A percentile compares a stretch with the other conserved stretches of the same genome.
Conservation (phyloP, 495 filamentous ascomycete species). For the Xylaria telfairii region DNA sequence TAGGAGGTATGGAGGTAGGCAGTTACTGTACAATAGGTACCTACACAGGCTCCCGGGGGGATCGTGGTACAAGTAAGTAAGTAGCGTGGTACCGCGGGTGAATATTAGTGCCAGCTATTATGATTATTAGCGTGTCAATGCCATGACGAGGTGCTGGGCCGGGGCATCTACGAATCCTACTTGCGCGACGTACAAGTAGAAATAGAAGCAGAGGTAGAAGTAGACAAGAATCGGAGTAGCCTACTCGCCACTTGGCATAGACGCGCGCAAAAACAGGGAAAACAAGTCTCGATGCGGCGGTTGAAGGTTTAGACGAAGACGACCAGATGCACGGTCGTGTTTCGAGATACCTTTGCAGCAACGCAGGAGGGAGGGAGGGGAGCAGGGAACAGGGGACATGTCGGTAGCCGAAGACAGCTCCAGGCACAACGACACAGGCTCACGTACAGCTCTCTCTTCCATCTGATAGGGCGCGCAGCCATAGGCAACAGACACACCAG, state of each 20-base stretch:
- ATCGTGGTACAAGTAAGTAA: not conserved
- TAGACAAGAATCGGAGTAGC: not conserved
- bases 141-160: not conserved
- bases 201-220: no score
- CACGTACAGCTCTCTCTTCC: not conserved
- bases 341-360: slow-evolving; percentile 10
- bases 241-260: slow-evolving; percentile 7
- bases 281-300: slow-evolving; percentile 11
- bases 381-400: slow-evolving; percentile 16
- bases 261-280: slow-evolving; percentile 16
- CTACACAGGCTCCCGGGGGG: not conserved
- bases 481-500: not conserved
- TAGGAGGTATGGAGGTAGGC: no score
- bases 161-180: not conserved
- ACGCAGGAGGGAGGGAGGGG: not conserved
- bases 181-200: not conserved
- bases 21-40: no score
- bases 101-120: slow-evolving; percentile 6
- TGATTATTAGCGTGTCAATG: slow-evolving; percentile 18
- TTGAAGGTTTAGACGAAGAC: not conserved
- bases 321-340: not conserved
- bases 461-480: not conserved
- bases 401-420: slow-evolving; percentile 14
- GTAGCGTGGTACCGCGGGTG: not conserved
- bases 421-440: not conserved